Base-by-base conservation (phyloP, 2,329 filamentous ascomycete species). In the Trichoderma gracile region DNA sequence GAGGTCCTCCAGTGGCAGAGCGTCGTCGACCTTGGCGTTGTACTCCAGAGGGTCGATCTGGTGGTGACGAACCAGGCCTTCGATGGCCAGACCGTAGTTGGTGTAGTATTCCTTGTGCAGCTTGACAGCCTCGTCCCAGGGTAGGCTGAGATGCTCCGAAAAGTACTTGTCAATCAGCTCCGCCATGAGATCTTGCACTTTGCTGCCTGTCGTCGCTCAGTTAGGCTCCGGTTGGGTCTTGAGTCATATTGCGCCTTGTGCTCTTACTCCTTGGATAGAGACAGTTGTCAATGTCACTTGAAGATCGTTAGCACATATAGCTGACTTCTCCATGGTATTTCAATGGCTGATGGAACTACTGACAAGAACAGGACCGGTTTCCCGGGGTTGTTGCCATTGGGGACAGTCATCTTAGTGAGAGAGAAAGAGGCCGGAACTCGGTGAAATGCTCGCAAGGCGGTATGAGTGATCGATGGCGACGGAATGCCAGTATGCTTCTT, bases 231-330 rank as follows among this genome's bases (percentile, higher is more conserved):
- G 33, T 14, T 60, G 42, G 27, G 23, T 40, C 58, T 63, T 52
- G 23, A 54, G 67, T 17, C 40, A 33, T 25, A 50, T 30, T 42
- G 23, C 3, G 54, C 30, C 19, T 42, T 33, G n/a, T 49, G 9
- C 3, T 50, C 84, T 77, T 73, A 93, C 91, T 93, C 78, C 89
- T 93, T 0, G 93, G 88, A 73, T 97, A 98, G 63, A 98, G 86
- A 78, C 96, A 99, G 74, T 99, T 99, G 82, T 99, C 95, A 73
- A 99, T 98, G 75, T 99, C 95, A 74, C 97, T 98, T 77, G 86
- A 19, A 17, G 15, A 33, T 40, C 8, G 54, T 56, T 12, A 56
- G 52, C n/a, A 53, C 7, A 27, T 27, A 4, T 27, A 27, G 5
- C 25, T 5, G 4, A n/a, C 15, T 52, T 53, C 10, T 47, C 38